Percentiles rank a stretch among this genome's conserved stretches.
These are phyloP conservation scores for Daldinia vernicosa DNA, from an alignment of 495 filamentous ascomycete genomes.

Conservation along the genomic window DNA sequence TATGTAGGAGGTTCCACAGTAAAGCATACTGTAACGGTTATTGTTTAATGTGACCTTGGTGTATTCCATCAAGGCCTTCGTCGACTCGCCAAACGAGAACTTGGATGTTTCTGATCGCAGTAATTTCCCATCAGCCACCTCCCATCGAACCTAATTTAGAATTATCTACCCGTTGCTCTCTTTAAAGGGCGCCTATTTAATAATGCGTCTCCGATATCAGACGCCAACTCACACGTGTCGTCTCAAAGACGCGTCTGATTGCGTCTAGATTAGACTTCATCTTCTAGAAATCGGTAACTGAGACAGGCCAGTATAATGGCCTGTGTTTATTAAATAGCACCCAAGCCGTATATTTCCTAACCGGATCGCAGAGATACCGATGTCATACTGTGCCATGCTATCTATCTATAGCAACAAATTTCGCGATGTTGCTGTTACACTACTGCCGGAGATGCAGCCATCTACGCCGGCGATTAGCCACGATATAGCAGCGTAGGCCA, in stretches of 20 bases:
- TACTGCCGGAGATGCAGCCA: neutral
- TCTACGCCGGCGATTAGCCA: neutral
- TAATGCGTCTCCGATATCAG: neutral
- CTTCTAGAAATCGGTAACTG: neutral
- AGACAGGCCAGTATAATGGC: neutral
- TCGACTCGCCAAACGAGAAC: neutral
- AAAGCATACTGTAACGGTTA: neutral
- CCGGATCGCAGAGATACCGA: neutral
- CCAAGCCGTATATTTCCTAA: neutral
- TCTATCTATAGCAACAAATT: neutral
- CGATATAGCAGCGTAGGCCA: neutral
- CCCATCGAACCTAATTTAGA: neutral
- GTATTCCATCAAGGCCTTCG: neutral
- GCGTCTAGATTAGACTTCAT: slow-evolving; percentile 3
- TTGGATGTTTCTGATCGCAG: neutral
- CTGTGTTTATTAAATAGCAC: neutral
- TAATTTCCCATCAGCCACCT: neutral
- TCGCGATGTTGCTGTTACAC: neutral
- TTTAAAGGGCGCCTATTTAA: neutral
- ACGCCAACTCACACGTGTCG: neutral
- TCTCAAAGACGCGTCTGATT: neutral
- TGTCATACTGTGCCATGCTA: neutral
- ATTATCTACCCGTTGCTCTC: neutral
- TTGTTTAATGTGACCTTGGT: neutral
- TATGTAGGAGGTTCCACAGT: neutral